Conservation (phyloP, 164 flowering plant species). For the Vitis amurensis region DNA sequence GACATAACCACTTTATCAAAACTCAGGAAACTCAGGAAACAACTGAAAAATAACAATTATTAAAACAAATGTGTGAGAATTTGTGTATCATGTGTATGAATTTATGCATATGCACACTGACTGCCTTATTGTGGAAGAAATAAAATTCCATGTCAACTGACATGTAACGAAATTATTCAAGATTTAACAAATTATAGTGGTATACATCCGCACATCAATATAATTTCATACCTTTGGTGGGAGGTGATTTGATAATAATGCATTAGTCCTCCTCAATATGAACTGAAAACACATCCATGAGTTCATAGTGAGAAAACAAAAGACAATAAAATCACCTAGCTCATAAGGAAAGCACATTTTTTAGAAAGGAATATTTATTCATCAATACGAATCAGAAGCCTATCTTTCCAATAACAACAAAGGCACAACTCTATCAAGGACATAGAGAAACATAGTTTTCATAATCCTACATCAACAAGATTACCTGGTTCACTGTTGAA, state of each 20-base stretch:
- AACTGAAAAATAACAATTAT: too few relatives aligned
- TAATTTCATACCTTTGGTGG: constrained; percentile 84
- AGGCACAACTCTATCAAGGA: not conserved
- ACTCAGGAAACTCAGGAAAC: too few relatives aligned
- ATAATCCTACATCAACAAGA: not conserved
- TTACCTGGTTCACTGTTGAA: constrained; percentile 93
- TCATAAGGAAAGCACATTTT: too few relatives aligned
- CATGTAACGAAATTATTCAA: too few relatives aligned
- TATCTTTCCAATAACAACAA: not conserved
- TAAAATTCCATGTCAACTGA: too few relatives aligned
- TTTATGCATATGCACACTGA: too few relatives aligned
- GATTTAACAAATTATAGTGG: too few relatives aligned
- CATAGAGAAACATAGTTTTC: not conserved
- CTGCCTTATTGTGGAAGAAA: too few relatives aligned
- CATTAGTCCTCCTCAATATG: constrained; percentile 92
- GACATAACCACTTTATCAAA: too few relatives aligned
- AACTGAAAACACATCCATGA: constrained; percentile 53
- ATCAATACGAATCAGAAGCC: not conserved
- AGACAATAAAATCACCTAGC: not conserved
- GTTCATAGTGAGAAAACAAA: not conserved
- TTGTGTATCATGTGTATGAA: too few relatives aligned
- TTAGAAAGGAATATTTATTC: not conserved
- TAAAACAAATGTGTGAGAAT: too few relatives aligned
- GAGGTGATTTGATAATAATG: constrained; percentile 87
- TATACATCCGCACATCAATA: not conserved